phyloP scores from a whole-genome alignment of 1,139 yeast genomes.

The Kodamaea sp. region DNA sequence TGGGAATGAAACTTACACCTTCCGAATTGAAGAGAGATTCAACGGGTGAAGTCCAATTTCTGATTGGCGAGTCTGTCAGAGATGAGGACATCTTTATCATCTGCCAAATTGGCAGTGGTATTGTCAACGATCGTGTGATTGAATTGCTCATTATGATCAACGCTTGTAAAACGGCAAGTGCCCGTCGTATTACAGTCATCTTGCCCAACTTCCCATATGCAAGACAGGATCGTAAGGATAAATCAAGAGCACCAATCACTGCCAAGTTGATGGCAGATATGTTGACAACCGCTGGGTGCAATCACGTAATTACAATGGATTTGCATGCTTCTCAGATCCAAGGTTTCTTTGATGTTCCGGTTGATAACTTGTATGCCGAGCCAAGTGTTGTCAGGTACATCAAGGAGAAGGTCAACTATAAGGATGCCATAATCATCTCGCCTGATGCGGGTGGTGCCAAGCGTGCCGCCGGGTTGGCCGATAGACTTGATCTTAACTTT shows the following conservation, averaged over 20 bases:
- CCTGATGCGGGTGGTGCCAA: slow-evolving; percentile 99
- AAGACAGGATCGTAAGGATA: slow-evolving; percentile 95
- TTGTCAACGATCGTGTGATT: slow-evolving; percentile 82
- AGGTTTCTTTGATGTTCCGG: slow-evolving; percentile 95
- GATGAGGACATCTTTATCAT: slow-evolving; percentile 93
- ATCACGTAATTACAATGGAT: slow-evolving; percentile 97
- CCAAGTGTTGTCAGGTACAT: slow-evolving; percentile 90
- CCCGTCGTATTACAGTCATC: slow-evolving; percentile 91
- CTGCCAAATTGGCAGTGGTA: slow-evolving; percentile 84
- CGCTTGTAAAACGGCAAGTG: slow-evolving; percentile 94
- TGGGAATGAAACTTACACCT: slow-evolving; percentile 55
- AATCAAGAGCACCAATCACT: slow-evolving; percentile 94
- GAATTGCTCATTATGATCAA: slow-evolving; percentile 89
- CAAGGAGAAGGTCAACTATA: slow-evolving; percentile 63
- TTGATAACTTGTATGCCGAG: slow-evolving; percentile 93
- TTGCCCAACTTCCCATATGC: slow-evolving; percentile 97
- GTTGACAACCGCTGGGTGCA: slow-evolving; percentile 93
- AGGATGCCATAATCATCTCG: slow-evolving; percentile 74
- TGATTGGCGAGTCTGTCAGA: slow-evolving; percentile 92
- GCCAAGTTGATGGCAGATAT: slow-evolving; percentile 95
- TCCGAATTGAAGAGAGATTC: slow-evolving; percentile 66
- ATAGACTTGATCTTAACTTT: slow-evolving; percentile 84
- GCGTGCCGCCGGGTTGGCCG: slow-evolving; percentile 95
- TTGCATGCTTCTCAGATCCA: slow-evolving; percentile 96
- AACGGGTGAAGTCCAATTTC: slow-evolving; percentile 43